phyloP scores from a whole-genome alignment of 1,139 yeast species.

The Debaryomyces udenii region DNA sequence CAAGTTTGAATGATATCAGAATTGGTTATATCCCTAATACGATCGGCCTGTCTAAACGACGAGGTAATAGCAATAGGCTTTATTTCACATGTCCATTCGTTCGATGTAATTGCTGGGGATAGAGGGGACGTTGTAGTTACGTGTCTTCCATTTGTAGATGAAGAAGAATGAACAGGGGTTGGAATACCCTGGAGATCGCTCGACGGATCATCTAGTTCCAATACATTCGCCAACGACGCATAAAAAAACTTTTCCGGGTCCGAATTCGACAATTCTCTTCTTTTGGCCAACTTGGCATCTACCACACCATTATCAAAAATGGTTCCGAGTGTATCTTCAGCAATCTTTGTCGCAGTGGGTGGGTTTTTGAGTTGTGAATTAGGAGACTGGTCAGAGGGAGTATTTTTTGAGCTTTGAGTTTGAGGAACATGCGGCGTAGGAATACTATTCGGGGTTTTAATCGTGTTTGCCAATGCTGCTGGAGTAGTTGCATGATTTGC shows the following conservation, averaged over 20 bases:
- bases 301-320: conserved; percentile 28
- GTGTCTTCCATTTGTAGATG: conserved; percentile 14
- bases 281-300: conserved; percentile 40
- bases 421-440: conserved; percentile 46
- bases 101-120: conserved; percentile 29
- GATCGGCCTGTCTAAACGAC: conserved; percentile 50
- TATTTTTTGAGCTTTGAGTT: conserved; percentile 43
- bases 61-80: conserved; percentile 49
- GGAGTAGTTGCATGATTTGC: conserved; percentile 44
- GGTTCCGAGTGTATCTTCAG: conserved; percentile 29
- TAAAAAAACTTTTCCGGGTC: conserved; percentile 56
- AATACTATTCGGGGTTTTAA: conserved; percentile 50
- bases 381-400: conserved; percentile 47
- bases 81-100: conserved; percentile 50
- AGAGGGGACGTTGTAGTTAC: conserved; percentile 33
- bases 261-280: conserved; percentile 48
- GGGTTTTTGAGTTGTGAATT: conserved; percentile 21
- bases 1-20: conserved; percentile 37
- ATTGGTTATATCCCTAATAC: conserved; percentile 34
- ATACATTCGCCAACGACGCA: conserved; percentile 53
- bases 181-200: conserved; percentile 30
- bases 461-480: conserved; percentile 41
- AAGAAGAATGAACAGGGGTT: conserved; percentile 26
- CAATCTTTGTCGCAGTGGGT: conserved; percentile 11
- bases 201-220: conserved; percentile 48